Conservation (phyloP, 73 alveolate species). For the Chromera velia region DNA sequence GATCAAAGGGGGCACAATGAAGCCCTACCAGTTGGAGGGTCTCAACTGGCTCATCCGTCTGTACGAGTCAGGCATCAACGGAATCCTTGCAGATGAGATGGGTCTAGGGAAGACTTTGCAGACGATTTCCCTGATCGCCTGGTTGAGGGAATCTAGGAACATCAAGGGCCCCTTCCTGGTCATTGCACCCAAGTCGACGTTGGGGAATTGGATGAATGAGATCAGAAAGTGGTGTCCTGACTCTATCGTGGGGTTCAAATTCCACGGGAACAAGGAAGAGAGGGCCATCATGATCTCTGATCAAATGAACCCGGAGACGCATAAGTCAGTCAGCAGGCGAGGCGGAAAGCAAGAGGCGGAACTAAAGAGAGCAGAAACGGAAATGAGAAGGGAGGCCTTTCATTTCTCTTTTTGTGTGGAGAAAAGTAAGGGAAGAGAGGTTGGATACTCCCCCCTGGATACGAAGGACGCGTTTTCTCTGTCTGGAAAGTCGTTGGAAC, state of each 20-base stretch:
- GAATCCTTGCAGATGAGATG: slow-evolving; percentile 98
- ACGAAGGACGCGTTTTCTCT: too few relatives aligned
- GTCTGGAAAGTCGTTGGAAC: too few relatives aligned
- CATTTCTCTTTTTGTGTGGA: too few relatives aligned
- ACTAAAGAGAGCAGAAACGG: slow-evolving; percentile 78
- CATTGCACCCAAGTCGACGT: slow-evolving; percentile 86
- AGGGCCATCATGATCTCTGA: slow-evolving; percentile 67
- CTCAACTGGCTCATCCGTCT: slow-evolving; percentile 93
- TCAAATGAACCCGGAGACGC: slow-evolving; percentile 48
- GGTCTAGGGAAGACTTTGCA: slow-evolving; percentile 96
- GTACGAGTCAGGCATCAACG: slow-evolving; percentile 92
- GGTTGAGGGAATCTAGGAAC: slow-evolving; percentile 70
- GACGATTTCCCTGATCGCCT: slow-evolving; percentile 88
- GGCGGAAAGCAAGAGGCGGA: slow-evolving; percentile 85
- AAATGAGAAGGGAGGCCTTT: slow-evolving; percentile 69
- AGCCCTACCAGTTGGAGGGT: slow-evolving; percentile 93
- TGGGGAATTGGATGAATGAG: slow-evolving; percentile 90
- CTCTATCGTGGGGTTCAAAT: slow-evolving; percentile 2
- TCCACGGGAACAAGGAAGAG: slow-evolving; percentile 59
- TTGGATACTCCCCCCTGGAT: too few relatives aligned
- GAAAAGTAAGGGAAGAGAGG: too few relatives aligned
- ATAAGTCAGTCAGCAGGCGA: slow-evolving; percentile 90
- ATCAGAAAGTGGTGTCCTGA: slow-evolving; percentile 78
- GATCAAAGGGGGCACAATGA: slow-evolving; percentile 71
- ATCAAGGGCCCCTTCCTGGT: slow-evolving; percentile 97